These are phyloP conservation scores for Phoma sp. DNA, from an alignment of 2,329 filamentous ascomycete genomes.

Conservation along the genomic window DNA sequence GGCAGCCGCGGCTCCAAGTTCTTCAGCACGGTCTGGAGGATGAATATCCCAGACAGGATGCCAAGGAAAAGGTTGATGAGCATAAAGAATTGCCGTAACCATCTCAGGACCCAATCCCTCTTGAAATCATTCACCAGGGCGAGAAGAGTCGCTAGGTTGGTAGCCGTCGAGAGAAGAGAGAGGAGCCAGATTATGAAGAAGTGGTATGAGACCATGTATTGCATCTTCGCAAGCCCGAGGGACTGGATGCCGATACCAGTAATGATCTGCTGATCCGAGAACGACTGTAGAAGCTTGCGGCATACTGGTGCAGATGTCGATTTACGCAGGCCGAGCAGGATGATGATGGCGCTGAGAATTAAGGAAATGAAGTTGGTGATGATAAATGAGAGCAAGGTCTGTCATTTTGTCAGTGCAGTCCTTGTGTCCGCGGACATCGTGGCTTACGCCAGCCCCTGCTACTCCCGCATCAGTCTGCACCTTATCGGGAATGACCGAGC, in stretches of 20 bases:
- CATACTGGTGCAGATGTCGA: slow-evolving; percentile 58
- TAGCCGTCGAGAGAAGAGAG: slow-evolving; percentile 67
- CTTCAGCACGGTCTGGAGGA: slow-evolving; percentile 61
- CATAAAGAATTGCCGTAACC: slow-evolving; percentile 71
- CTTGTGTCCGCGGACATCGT: background rate
- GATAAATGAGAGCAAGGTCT: slow-evolving; percentile 69
- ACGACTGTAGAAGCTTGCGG: slow-evolving; percentile 68
- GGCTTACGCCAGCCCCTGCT: slow-evolving; percentile 62
- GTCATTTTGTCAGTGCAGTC: background rate
- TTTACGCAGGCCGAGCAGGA: slow-evolving; percentile 60
- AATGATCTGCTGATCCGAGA: slow-evolving; percentile 72
- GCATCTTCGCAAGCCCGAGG: slow-evolving; percentile 66
- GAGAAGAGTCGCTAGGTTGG: slow-evolving; percentile 69
- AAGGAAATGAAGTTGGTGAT: slow-evolving; percentile 66
- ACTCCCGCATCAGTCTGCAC: slow-evolving; percentile 63
- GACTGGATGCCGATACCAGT: slow-evolving; percentile 72
- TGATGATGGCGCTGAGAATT: slow-evolving; percentile 61
- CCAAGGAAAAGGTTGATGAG: slow-evolving; percentile 67
- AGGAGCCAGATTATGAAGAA: slow-evolving; percentile 76
- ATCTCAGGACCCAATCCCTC: slow-evolving; percentile 69
- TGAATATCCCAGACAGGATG: slow-evolving; percentile 62
- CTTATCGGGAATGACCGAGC: slow-evolving; percentile 52
- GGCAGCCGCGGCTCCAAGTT: slow-evolving; percentile 62
- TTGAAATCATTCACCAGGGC: slow-evolving; percentile 70
- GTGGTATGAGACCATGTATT: slow-evolving; percentile 68